A percentile compares a stretch with the other conserved stretches of the same genome.
phyloP scores from a whole-genome alignment of 2,329 filamentous ascomycete species.

The Colletotrichum sp. region DNA sequence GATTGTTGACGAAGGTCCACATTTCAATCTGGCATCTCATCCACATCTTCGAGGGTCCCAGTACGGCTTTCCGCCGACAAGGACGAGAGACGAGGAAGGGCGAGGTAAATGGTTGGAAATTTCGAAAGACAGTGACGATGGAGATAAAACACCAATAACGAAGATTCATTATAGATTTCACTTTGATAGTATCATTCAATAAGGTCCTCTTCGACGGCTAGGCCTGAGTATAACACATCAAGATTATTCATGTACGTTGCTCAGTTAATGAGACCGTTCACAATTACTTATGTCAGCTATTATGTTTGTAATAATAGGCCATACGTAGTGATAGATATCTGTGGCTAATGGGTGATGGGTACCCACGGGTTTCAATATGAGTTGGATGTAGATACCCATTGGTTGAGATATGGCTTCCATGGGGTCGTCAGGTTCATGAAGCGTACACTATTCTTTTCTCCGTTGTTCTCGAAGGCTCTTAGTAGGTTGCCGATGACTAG shows the following conservation, averaged over 20 bases:
- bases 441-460: rapidly evolving
- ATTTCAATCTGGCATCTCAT: not conserved
- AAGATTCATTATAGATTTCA: too few species aligned
- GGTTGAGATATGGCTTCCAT: too few species aligned
- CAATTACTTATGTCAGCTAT: too few species aligned
- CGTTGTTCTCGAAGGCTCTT: not conserved
- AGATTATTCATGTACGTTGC: not conserved
- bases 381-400: too few species aligned
- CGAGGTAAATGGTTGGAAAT: not conserved
- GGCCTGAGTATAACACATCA: not conserved
- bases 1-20: rapidly evolving
- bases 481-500: not conserved
- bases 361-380: too few species aligned
- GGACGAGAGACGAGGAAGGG: not conserved
- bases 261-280: rapidly evolving
- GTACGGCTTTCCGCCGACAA: not conserved
- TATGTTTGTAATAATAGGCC: too few species aligned
- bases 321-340: too few species aligned
- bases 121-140: not conserved
- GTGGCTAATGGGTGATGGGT: too few species aligned
- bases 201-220: not conserved
- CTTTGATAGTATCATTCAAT: not conserved
- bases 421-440: not conserved
- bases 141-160: rapidly evolving
- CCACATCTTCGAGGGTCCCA: not conserved